Base-by-base conservation (phyloP, 2,329 filamentous ascomycete species). In the Ampelomyces quisqualis region DNA sequence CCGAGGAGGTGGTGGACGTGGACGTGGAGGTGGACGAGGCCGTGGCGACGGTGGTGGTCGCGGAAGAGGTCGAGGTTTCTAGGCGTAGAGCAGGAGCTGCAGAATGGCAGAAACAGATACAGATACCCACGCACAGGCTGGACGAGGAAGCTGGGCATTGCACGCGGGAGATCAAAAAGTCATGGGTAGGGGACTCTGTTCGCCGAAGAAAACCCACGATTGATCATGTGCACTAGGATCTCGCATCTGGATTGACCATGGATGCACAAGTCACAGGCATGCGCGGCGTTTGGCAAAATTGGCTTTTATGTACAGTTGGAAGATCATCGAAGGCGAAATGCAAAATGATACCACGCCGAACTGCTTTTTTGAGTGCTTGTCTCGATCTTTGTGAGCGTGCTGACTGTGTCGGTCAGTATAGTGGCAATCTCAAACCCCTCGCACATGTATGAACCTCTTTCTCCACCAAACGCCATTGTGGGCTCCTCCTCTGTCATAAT, bases 41-140 rank as follows among this genome's bases (percentile, higher is more conserved):
- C 68, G 73, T 46, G 67, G 62, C 21, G 47, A 44, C 15, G 67
- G 76, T 27, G 69, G 69, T 21, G 51, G 60, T 29, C 61, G 73
- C 50, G 68, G 73, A 46, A 67, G 63, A 45, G 72, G 73, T 45
- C 63, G 60, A 19, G 62, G 62, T 17, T 60, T 62, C 47, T 60
- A 60, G 35, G 23, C 15, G 30, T 23, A 18, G 26, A 15, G 22
- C 21, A 18, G 22, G 15, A 6, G 34, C 28, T 38, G 33, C 49
- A 36, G 14, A 31, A 26, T 24, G 19, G 22, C 34, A 33, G 34
- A 37, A n/a, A 49, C 18, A 31, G 13, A 24, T 30, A n/a, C n/a
- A n/a, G n/a, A 35, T 11, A 41, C 20, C 34, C n/a, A 38, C 32
- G 38, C 39, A 32, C 18, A 27, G 11, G n/a, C 29, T 27, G 39